These are phyloP conservation scores for Kodamaea restingae DNA, from an alignment of 805 yeast species.

Conservation along the genomic window DNA sequence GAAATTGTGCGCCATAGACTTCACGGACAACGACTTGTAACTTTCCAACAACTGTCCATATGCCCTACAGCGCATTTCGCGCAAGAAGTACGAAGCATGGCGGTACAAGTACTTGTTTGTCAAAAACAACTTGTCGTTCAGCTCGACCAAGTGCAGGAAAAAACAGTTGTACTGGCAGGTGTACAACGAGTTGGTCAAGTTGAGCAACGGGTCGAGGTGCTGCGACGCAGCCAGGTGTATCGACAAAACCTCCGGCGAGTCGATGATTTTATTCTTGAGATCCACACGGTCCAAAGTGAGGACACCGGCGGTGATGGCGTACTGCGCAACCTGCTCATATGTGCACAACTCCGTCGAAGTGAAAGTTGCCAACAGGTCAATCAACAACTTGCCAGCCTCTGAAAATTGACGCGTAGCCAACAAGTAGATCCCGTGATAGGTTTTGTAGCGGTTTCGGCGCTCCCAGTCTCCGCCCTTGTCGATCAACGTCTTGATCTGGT, in stretches of 20 bases:
- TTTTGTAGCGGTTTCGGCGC: constrained; percentile 89
- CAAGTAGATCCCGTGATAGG: constrained; percentile 80
- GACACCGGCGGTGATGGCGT: constrained; percentile 85
- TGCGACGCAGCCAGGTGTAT: constrained; percentile 67
- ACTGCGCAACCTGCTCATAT: constrained; percentile 86
- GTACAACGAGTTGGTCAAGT: constrained; percentile 81
- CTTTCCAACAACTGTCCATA: constrained; percentile 92
- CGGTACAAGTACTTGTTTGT: constrained; percentile 61
- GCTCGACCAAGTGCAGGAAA: constrained; percentile 71
- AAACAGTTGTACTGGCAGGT: constrained; percentile 81
- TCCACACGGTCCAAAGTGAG: constrained; percentile 79
- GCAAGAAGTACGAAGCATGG: constrained; percentile 79
- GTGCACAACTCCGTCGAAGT: constrained; percentile 87
- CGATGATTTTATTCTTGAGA: constrained; percentile 78
- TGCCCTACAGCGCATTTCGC: constrained; percentile 93
- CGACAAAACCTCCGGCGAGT: constrained; percentile 89
- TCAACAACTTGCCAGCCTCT: constrained; percentile 79
- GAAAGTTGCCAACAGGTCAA: constrained; percentile 91
- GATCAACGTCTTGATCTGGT: constrained; percentile 66
- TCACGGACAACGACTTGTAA: constrained; percentile 82
- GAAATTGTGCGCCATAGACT: constrained; percentile 91
- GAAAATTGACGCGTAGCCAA: constrained; percentile 82
- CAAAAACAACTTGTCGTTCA: constrained; percentile 66
- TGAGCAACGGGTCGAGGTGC: constrained; percentile 72
- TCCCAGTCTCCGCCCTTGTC: constrained; percentile 99